Percentiles rank a stretch among this genome's conserved stretches.
phyloP scores from a whole-genome alignment of 805 yeast genomes.

The Kazachstania taianensis region DNA sequence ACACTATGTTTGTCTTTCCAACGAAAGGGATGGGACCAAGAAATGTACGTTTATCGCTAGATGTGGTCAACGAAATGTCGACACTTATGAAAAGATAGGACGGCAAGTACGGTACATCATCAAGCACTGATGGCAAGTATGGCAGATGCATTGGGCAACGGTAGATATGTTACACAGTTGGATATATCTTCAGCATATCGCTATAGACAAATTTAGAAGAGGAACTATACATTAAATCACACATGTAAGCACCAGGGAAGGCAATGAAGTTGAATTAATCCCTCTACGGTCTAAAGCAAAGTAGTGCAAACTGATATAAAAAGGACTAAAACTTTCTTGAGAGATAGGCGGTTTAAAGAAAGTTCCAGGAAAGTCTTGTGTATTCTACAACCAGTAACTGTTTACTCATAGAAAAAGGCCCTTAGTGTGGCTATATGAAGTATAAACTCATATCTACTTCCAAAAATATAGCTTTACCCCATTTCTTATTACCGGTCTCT shows the following conservation, averaged over 20 bases:
- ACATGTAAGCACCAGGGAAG: constrained; percentile 2
- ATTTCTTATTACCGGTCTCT: too few relatives aligned
- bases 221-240: constrained; percentile 3
- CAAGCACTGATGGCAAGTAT: constrained; percentile 9
- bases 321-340: not conserved
- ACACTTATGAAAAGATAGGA: constrained; percentile 6
- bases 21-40: constrained; percentile 9
- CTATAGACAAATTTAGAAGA: not conserved
- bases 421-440: too few relatives aligned
- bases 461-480: too few relatives aligned
- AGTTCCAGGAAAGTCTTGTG: constrained; percentile 7
- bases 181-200: constrained; percentile 4
- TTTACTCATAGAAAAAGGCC: too few relatives aligned
- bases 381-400: constrained; percentile 2
- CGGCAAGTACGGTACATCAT: constrained; percentile 8
- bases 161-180: constrained; percentile 4
- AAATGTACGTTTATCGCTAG: constrained; percentile 11
- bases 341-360: constrained; percentile 1
- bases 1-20: constrained; percentile 10
- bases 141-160: constrained; percentile 4
- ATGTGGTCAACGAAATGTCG: constrained; percentile 8
- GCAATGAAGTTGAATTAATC: constrained; percentile 5
- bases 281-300: constrained; percentile 4
- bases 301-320: constrained; percentile 5
- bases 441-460: too few relatives aligned